phyloP scores from a whole-genome alignment of 2,329 filamentous ascomycete species.

The Neobulgaria alba region DNA sequence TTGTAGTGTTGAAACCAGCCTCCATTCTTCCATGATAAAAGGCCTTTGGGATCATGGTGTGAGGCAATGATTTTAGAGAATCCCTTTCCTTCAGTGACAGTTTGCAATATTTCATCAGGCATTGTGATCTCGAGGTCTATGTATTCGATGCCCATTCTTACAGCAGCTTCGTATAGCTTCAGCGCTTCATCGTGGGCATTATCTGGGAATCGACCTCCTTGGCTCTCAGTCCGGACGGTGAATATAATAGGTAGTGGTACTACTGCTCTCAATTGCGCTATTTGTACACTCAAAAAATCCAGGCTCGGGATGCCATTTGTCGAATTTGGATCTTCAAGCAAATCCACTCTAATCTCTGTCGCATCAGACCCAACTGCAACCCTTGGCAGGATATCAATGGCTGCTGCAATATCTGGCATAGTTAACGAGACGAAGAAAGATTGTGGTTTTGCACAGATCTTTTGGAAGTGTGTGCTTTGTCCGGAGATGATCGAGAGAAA shows the following conservation, averaged over 20 bases:
- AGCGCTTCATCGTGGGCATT: slow-evolving; percentile 60
- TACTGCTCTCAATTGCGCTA: slow-evolving; percentile 66
- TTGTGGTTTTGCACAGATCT: slow-evolving; percentile 55
- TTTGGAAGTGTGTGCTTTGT: slow-evolving; percentile 39
- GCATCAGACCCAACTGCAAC: slow-evolving; percentile 83
- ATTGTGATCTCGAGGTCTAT: slow-evolving; percentile 88
- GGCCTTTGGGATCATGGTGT: slow-evolving; percentile 77
- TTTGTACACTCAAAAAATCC: slow-evolving; percentile 74
- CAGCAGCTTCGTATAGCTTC: slow-evolving; percentile 66
- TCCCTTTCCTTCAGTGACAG: slow-evolving; percentile 56
- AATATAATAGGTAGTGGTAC: slow-evolving; percentile 80
- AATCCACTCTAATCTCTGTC: slow-evolving; percentile 86
- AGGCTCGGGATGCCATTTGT: slow-evolving; percentile 47
- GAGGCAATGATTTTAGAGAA: slow-evolving; percentile 84
- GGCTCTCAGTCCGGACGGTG: slow-evolving; percentile 75
- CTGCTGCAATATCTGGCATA: slow-evolving; percentile 60
- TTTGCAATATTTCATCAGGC: slow-evolving; percentile 64
- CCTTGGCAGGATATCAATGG: slow-evolving; percentile 53
- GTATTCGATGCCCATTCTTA: slow-evolving; percentile 83
- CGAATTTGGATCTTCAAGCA: slow-evolving; percentile 61
- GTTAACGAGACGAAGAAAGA: slow-evolving; percentile 94
- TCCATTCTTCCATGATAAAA: slow-evolving; percentile 82
- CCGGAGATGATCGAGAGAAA: slow-evolving; percentile 66
- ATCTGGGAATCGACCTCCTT: slow-evolving; percentile 85
- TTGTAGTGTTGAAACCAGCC: slow-evolving; percentile 91